These are phyloP conservation scores for Phytopythium aichiense DNA, from an alignment of 352 stramenopile genomes.

Conservation along the genomic window DNA sequence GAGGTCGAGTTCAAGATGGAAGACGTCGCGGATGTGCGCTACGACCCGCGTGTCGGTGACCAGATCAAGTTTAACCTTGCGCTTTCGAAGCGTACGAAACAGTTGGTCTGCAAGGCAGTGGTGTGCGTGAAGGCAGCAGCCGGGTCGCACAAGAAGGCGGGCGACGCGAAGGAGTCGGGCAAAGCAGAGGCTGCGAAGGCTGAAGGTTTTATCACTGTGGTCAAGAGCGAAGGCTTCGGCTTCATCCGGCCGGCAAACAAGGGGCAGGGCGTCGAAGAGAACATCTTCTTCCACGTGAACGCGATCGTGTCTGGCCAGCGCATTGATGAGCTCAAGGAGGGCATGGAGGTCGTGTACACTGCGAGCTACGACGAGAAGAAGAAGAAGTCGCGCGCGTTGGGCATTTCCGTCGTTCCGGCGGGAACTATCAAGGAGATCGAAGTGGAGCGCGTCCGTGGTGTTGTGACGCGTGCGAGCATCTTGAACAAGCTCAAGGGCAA, in stretches of 20 bases:
- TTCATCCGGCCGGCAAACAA: conserved; percentile 64
- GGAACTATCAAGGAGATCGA: conserved; percentile 59
- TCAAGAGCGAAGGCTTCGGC: conserved; percentile 71
- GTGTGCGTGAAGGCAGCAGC: conserved; percentile 32
- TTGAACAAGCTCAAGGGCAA: conserved; percentile 42
- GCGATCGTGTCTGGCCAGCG: conserved; percentile 53
- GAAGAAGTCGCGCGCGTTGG: conserved; percentile 56
- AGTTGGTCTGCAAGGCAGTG: conserved; percentile 53
- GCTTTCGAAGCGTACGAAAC: conserved; percentile 60
- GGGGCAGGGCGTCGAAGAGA: conserved; percentile 36
- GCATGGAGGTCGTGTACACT: conserved; percentile 65
- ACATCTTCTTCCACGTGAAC: conserved; percentile 81
- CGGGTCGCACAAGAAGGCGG: conserved; percentile 9
- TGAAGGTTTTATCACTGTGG: conserved; percentile 58
- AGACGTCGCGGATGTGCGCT: conserved; percentile 58
- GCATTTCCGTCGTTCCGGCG: conserved; percentile 41
- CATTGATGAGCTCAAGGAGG: conserved; percentile 55
- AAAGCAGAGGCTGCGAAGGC: conserved; percentile 15
- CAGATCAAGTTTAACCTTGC: conserved; percentile 58
- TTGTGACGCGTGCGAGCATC: conserved; percentile 64
- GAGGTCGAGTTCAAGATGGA: conserved; percentile 59
- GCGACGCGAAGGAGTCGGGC: conserved; percentile 14
- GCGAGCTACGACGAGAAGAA: conserved; percentile 66
- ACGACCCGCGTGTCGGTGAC: conserved; percentile 60
- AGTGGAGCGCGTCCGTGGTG: conserved; percentile 27